phyloP scores from a whole-genome alignment of 441 rosid genomes.

The Erysimum pusillum region DNA sequence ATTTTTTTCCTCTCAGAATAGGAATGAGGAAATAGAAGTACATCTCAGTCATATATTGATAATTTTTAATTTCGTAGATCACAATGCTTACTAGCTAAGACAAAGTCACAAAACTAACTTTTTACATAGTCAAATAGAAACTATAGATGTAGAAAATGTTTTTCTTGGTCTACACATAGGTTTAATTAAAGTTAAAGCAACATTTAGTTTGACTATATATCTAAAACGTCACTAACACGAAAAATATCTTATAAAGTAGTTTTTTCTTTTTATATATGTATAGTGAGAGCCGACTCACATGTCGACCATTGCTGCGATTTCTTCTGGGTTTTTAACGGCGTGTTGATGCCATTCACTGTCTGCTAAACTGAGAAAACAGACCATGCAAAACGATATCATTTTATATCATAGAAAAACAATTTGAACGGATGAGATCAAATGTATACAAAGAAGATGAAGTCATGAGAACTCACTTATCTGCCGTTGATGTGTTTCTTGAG shows the following conservation, averaged over 20 bases:
- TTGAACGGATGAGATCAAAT: conserved; percentile 4
- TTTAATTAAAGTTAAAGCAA: conserved; percentile 24
- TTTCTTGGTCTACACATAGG: conserved; percentile 21
- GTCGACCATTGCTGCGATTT: conserved; percentile 38
- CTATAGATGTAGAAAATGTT: not conserved
- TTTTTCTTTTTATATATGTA: not conserved
- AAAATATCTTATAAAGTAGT: conserved; percentile 4
- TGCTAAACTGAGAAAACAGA: conserved; percentile 15
- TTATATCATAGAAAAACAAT: not conserved
- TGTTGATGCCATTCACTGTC: conserved; percentile 41
- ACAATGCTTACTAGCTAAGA: not conserved
- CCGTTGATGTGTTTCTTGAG: conserved; percentile 35
- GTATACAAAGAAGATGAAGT: not conserved
- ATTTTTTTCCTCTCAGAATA: not conserved
- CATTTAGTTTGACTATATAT: conserved; percentile 32
- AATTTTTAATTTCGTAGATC: not conserved
- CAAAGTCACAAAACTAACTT: not conserved
- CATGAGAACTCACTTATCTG: conserved; percentile 28
- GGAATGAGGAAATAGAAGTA: conserved; percentile 1
- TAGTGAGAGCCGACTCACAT: conserved; percentile 30
- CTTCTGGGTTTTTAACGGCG: conserved; percentile 43
- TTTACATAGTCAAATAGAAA: conserved; percentile 1
- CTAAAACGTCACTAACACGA: conserved; percentile 29
- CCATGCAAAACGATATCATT: conserved; percentile 27
- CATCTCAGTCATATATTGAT: not conserved